Evolutionary conservation across 1,139 yeast genomes (phyloP).

Genomic region (Yamadazyma pseudoaaseri): DNA sequence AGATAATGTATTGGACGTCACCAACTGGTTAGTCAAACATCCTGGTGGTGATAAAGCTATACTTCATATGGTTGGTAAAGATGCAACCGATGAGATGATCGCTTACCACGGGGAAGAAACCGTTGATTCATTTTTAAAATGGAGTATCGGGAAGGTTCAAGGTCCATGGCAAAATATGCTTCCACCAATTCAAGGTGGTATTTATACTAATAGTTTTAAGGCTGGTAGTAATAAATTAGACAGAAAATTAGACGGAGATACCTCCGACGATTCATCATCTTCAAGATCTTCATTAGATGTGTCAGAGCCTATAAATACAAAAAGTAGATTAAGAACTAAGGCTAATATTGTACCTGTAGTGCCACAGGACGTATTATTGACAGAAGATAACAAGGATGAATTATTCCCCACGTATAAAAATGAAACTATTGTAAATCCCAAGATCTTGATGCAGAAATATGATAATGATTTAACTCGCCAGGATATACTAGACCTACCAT

Average conservation of each 20-base stretch:
- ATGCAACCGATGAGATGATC: conserved; percentile 88
- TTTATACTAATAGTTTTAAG: conserved; percentile 23
- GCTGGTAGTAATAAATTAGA: conserved; percentile 14
- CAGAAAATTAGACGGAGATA: conserved; percentile 17
- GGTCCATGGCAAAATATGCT: conserved; percentile 67
- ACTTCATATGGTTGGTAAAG: conserved; percentile 80
- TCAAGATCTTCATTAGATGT: conserved; percentile 6
- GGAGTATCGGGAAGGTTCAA: conserved; percentile 63
- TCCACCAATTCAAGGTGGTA: conserved; percentile 90
- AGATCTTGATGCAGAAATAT: conserved; percentile 50
- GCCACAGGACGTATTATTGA: conserved; percentile 46
- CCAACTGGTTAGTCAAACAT: conserved; percentile 69
- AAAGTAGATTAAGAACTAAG: conserved; percentile 1
- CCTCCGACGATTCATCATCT: conserved; percentile 17
- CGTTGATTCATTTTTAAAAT: conserved; percentile 45
- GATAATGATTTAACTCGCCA: conserved; percentile 54
- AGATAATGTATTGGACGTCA: conserved; percentile 58
- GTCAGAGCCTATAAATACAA: not conserved
- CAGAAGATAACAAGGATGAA: conserved; percentile 32
- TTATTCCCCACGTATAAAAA: conserved; percentile 35
- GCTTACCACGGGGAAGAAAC: conserved; percentile 74
- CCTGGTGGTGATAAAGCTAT: conserved; percentile 92
- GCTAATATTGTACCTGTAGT: conserved; percentile 46
- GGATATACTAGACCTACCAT: conserved; percentile 59
- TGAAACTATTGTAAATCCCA: conserved; percentile 53